Evolutionary conservation across 2,329 filamentous ascomycete genomes (phyloP).

Genomic region (Aspergillus flavus): DNA sequence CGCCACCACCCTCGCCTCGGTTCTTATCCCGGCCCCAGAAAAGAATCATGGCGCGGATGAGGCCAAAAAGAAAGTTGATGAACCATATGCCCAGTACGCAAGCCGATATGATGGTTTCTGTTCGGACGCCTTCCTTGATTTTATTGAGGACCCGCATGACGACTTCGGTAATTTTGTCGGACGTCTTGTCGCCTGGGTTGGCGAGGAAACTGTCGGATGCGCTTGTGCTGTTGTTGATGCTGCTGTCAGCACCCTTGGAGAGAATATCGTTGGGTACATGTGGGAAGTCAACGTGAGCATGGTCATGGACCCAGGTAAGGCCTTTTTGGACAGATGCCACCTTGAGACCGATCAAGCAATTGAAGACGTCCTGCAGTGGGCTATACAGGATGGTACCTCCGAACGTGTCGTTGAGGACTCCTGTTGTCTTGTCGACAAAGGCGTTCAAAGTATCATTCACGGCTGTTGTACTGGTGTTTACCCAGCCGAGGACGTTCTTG

Average conservation of each 20-base stretch:
- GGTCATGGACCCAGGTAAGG: constrained; percentile 88
- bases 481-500: constrained; percentile 80
- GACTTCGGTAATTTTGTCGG: constrained; percentile 79
- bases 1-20: constrained; percentile 61
- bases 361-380: constrained; percentile 76
- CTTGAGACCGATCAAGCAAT: constrained; percentile 88
- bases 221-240: constrained; percentile 55
- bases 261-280: constrained; percentile 78
- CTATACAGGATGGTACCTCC: constrained; percentile 78
- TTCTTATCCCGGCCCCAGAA: constrained; percentile 63
- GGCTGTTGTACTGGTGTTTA: constrained; percentile 77
- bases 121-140: constrained; percentile 68
- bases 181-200: constrained; percentile 71
- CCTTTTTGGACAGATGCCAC: constrained; percentile 81
- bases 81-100: constrained; percentile 76
- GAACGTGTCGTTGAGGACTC: constrained; percentile 75
- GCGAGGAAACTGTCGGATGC: constrained; percentile 70
- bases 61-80: constrained; percentile 72
- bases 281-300: constrained; percentile 82
- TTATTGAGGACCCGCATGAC: constrained; percentile 69
- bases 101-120: constrained; percentile 78
- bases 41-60: constrained; percentile 66
- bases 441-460: constrained; percentile 83
- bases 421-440: constrained; percentile 77
- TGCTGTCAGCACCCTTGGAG: constrained; percentile 71